phyloP scores from a whole-genome alignment of 345 rosid species.

The Moringa oleifera region DNA sequence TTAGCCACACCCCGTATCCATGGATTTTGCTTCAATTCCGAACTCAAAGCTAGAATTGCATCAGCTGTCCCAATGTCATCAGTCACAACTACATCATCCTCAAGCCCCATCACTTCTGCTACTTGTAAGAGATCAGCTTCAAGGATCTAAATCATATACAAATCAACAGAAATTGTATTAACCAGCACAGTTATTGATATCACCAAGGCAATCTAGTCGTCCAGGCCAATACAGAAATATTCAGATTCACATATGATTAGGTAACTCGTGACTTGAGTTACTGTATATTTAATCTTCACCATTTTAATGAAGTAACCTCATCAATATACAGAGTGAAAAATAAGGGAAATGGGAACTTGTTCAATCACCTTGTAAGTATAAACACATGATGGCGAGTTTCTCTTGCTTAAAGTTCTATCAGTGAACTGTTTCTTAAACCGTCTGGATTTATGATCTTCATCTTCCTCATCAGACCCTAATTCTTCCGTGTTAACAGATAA shows the following conservation, averaged over 20 bases:
- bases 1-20: slow-evolving; percentile 86
- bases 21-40: slow-evolving; percentile 74
- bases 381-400: slow-evolving; percentile 50
- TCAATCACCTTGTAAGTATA: slow-evolving; percentile 70
- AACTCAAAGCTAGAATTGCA: slow-evolving; percentile 73
- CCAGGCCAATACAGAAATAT: background rate
- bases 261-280: background rate
- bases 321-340: background rate
- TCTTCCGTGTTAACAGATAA: slow-evolving; percentile 25
- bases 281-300: no score
- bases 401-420: slow-evolving; percentile 30
- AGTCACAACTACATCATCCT: slow-evolving; percentile 60
- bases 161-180: slow-evolving; percentile 14
- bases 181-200: background rate
- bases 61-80: slow-evolving; percentile 84
- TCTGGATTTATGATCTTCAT: slow-evolving; percentile 32
- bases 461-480: slow-evolving; percentile 53
- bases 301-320: no score
- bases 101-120: slow-evolving; percentile 86
- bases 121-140: slow-evolving; percentile 88
- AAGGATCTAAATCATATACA: slow-evolving; percentile 43
- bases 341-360: background rate
- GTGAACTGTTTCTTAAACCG: slow-evolving; percentile 26
- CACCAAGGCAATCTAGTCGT: background rate
- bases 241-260: background rate